phyloP scores from a whole-genome alignment of 2,329 filamentous ascomycete genomes.

The Alternaria atra region DNA sequence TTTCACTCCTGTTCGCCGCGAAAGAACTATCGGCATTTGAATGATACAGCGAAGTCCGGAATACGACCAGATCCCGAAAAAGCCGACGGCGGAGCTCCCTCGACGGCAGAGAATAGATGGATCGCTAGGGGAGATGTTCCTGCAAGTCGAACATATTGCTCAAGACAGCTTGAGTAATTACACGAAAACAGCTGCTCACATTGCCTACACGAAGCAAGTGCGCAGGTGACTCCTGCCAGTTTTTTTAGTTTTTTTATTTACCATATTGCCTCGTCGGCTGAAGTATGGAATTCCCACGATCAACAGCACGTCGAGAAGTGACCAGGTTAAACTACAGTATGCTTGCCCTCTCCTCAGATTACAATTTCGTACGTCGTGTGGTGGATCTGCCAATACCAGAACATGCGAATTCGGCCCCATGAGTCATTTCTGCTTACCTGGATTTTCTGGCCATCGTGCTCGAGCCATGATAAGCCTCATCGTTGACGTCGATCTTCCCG shows the following conservation, averaged over 20 bases:
- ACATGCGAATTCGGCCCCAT: neutral
- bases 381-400: neutral
- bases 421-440: constrained; percentile 2
- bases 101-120: neutral
- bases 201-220: neutral
- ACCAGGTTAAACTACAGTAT: neutral
- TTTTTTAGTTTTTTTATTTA: no score
- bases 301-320: neutral
- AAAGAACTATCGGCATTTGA: neutral
- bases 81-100: neutral
- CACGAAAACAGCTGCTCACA: neutral
- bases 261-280: neutral
- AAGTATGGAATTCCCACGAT: neutral
- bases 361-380: neutral
- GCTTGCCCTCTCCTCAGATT: neutral
- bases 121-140: neutral
- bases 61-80: neutral
- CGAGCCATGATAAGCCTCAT: neutral
- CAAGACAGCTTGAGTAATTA: neutral
- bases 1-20: neutral
- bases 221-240: neutral
- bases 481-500: neutral
- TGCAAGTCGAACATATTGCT: neutral
- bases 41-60: neutral
- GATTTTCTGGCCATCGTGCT: neutral